phyloP scores from a whole-genome alignment of 345 rosid species.

The Dipteronia sinensis region DNA sequence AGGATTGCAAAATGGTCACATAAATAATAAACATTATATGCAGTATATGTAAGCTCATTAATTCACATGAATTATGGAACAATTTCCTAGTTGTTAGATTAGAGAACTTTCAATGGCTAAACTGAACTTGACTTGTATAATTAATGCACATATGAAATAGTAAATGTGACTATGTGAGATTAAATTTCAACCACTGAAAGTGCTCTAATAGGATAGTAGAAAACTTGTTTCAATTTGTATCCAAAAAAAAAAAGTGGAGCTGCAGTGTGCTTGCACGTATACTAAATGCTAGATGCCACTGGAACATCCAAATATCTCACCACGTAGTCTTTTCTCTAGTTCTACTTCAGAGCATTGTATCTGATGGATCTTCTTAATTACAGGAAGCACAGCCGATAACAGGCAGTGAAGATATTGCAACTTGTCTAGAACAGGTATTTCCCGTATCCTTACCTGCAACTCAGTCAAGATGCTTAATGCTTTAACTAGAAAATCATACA shows the following conservation, averaged over 20 bases:
- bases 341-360: slow-evolving; percentile 87
- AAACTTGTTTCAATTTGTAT: not conserved
- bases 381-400: slow-evolving; percentile 85
- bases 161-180: not conserved
- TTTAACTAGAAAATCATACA: slow-evolving; percentile 2
- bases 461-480: slow-evolving; percentile 17
- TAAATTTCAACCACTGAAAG: not conserved
- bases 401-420: slow-evolving; percentile 77
- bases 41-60: not conserved
- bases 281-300: not conserved
- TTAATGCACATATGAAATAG: not conserved
- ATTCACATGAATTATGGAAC: too few species aligned
- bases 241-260: too few species aligned
- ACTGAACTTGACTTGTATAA: too few species aligned
- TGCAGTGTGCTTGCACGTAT: too few species aligned
- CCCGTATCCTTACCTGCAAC: slow-evolving; percentile 74
- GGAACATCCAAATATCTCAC: slow-evolving; percentile 44
- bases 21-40: not conserved
- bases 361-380: slow-evolving; percentile 80
- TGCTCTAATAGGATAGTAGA: not conserved
- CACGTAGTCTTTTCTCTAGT: slow-evolving; percentile 75
- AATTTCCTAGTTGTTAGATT: not conserved
- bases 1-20: slow-evolving; percentile 17
- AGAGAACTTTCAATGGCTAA: not conserved
- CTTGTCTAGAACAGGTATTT: slow-evolving; percentile 80